phyloP scores from a whole-genome alignment of 257 asterid species.

The Fraxinus quadrangulata region DNA sequence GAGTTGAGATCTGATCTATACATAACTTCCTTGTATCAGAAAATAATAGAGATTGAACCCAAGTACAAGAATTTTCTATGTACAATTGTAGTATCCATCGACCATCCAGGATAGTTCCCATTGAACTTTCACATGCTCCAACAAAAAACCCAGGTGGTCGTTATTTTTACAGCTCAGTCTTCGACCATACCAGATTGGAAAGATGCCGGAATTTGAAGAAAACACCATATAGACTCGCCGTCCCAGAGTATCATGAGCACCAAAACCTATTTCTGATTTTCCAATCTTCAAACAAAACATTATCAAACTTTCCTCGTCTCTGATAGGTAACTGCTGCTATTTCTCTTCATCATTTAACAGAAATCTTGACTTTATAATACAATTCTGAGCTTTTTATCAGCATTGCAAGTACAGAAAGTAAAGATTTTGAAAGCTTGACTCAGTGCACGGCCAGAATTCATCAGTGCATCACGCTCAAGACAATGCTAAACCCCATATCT shows the following conservation, averaged over 20 bases:
- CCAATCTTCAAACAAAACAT: slow-evolving; percentile 25
- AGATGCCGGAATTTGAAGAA: slow-evolving; percentile 25
- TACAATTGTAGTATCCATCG: slow-evolving; percentile 29
- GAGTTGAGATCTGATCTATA: slow-evolving; percentile 38
- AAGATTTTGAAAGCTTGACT: slow-evolving; percentile 29
- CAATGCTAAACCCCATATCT: slow-evolving; percentile 26
- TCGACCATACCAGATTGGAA: slow-evolving; percentile 30
- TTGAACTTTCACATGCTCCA: slow-evolving; percentile 13
- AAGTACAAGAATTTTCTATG: slow-evolving; percentile 36
- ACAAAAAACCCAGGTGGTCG: slow-evolving; percentile 15
- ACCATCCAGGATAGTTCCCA: slow-evolving; percentile 23
- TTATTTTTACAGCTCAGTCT: slow-evolving; percentile 20
- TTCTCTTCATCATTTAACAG: slow-evolving; percentile 33
- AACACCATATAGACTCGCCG: neutral
- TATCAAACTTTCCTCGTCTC: slow-evolving; percentile 24
- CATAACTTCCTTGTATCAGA: slow-evolving; percentile 34
- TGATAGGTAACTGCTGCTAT: slow-evolving; percentile 29
- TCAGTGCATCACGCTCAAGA: slow-evolving; percentile 27
- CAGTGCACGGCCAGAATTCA: slow-evolving; percentile 21
- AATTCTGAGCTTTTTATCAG: slow-evolving; percentile 32
- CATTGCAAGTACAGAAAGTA: slow-evolving; percentile 25
- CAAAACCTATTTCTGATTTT: slow-evolving; percentile 3
- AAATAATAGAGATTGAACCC: slow-evolving; percentile 28
- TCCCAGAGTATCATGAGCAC: slow-evolving; percentile 18
- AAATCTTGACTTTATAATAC: slow-evolving; percentile 34